phyloP scores from a whole-genome alignment of 1,284 basidiomycete species.

The Tilletia walkeri region DNA sequence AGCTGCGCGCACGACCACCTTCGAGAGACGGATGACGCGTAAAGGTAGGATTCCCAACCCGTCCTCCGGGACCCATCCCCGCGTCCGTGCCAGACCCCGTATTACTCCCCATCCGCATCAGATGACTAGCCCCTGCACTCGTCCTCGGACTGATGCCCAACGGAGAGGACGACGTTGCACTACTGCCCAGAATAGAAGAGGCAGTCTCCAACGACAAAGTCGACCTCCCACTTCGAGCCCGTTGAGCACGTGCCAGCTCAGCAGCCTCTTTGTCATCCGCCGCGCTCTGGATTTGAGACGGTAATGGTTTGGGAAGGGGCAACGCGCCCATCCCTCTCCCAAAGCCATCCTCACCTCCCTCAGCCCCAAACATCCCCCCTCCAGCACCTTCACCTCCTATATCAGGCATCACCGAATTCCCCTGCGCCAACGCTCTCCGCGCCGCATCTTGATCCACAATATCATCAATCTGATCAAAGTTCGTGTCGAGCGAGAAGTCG shows the following conservation, averaged over 20 bases:
- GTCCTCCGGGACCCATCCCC: too few species aligned
- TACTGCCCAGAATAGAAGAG: too few species aligned
- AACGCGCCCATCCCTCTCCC: neutral
- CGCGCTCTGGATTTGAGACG: slow-evolving; percentile 3
- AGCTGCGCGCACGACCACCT: neutral
- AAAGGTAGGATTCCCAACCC: neutral
- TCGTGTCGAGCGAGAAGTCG: slow-evolving; percentile 67
- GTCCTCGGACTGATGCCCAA: neutral
- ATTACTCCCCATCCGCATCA: too few species aligned
- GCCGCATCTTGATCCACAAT: slow-evolving; percentile 64
- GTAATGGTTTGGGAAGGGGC: neutral
- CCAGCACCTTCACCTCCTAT: neutral
- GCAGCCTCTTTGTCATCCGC: neutral
- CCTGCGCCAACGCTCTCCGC: slow-evolving; percentile 36
- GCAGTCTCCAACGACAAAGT: too few species aligned
- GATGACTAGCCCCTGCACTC: neutral
- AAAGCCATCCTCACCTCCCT: neutral
- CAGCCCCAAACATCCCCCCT: neutral
- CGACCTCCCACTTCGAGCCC: neutral
- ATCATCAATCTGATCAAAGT: slow-evolving; percentile 78
- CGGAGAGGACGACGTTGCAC: neutral
- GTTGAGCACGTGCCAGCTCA: neutral
- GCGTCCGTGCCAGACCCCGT: too few species aligned
- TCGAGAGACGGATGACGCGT: neutral
- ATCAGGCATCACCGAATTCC: neutral